These are phyloP conservation scores for Boechera divaricarpa DNA, from an alignment of 345 rosid species.

Conservation along the genomic window DNA sequence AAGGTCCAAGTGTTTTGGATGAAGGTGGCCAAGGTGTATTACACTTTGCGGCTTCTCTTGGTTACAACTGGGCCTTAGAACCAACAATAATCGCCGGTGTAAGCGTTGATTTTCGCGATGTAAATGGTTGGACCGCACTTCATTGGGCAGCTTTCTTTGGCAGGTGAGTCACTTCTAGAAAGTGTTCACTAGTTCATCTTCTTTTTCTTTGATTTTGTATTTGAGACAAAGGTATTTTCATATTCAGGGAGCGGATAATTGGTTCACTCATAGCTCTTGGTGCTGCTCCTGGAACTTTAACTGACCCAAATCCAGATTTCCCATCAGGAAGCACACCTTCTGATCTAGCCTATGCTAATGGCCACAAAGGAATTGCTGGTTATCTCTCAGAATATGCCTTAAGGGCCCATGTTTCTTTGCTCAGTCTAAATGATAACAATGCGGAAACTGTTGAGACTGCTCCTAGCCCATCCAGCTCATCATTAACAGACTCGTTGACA, in stretches of 20 bases:
- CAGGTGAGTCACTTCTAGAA: constrained; percentile 56
- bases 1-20: constrained; percentile 84
- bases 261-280: constrained; percentile 79
- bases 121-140: constrained; percentile 98
- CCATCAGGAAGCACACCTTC: constrained; percentile 81
- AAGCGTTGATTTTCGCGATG: constrained; percentile 85
- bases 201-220: constrained; percentile 15
- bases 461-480: constrained; percentile 49
- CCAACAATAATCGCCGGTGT: constrained; percentile 85
- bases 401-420: constrained; percentile 60
- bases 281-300: constrained; percentile 81
- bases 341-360: constrained; percentile 79
- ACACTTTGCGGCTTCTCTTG: constrained; percentile 96
- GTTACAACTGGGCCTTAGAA: constrained; percentile 94
- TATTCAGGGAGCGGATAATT: constrained; percentile 73
- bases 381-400: constrained; percentile 85
- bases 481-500: constrained; percentile 76
- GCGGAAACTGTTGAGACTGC: constrained; percentile 48
- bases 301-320: constrained; percentile 76
- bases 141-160: constrained; percentile 99
- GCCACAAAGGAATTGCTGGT: constrained; percentile 94
- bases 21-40: constrained; percentile 90
- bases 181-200: constrained; percentile 18
- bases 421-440: constrained; percentile 56
- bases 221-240: constrained; percentile 10